These are phyloP conservation scores for Thalassiosira pacifica DNA, from an alignment of 352 stramenopile species.

Conservation along the genomic window DNA sequence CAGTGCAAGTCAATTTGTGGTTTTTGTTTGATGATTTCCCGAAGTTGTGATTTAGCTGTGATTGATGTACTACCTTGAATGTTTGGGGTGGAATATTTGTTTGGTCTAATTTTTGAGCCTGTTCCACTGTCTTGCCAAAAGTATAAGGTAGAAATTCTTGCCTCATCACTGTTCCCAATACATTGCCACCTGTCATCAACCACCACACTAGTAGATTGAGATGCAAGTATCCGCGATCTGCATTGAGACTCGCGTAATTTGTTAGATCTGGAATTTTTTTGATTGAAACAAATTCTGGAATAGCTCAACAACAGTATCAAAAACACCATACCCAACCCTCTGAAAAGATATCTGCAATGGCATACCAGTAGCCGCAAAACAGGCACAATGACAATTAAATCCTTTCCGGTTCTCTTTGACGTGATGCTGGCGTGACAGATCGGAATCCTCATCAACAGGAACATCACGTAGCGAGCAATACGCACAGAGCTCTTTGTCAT, in stretches of 20 bases:
- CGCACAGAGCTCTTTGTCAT: conserved; percentile 3
- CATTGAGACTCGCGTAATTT: not conserved
- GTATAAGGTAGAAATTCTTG: not conserved
- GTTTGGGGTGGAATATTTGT: too few species aligned
- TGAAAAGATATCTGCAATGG: not conserved
- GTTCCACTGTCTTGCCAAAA: too few species aligned
- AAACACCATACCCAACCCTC: not conserved
- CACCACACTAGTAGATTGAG: not conserved
- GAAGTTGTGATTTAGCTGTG: not conserved
- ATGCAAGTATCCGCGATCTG: not conserved
- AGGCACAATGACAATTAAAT: not conserved
- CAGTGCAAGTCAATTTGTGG: not conserved
- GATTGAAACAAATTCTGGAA: not conserved
- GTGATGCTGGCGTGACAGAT: not conserved
- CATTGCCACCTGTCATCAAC: not conserved
- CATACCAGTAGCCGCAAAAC: not conserved
- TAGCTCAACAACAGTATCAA: conserved; percentile 7
- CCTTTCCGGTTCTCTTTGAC: conserved; percentile 12
- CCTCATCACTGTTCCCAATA: not conserved
- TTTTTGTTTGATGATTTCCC: not conserved
- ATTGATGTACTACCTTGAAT: not conserved
- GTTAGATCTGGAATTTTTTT: conserved; percentile 6
- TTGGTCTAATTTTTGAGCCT: too few species aligned
- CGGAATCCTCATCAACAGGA: conserved; percentile 3
- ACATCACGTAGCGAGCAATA: not conserved